Evolutionary conservation across 805 yeast species (phyloP), one percentile per base, ranked within the genome.

Genomic region (Kodamaea hsintzibuensis): DNA sequence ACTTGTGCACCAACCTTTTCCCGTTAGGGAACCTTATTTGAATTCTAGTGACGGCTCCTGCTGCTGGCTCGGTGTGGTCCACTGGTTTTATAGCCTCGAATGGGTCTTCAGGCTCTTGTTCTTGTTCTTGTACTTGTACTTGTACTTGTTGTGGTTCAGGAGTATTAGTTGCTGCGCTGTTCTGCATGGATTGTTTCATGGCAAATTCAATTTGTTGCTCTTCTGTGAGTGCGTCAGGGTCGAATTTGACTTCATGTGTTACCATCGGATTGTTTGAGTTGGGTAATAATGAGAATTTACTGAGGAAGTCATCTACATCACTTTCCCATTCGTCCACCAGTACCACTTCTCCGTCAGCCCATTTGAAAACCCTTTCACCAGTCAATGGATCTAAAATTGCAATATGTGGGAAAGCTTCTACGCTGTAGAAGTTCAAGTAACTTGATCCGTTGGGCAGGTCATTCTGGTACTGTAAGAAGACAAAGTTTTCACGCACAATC

Each of bases 311-410:
- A 42, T 83, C 80, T 3, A 89, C 82, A 49, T 89, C 90, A 40
- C 80, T 78, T 7, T 86, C 67, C 83, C 92, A 92, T 16, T 70
- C 75, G 3, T 79, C 77, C 0, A 80, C 75, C 16, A 73, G 72
- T 0, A 96, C 96, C 0, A 83, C 85, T 30, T 70, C 71, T 0
- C 81, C 82, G 45, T 76, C 79, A n/a, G 77, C 73, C 97, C 98
- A 95, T 51, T 77, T 78, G 60, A 81, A 80, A 53, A 91, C 81
- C 55, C 96, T 79, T 70, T 95, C 99, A 18, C 98, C 98, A 0
- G 99, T 95, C 67, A 92, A 83, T 1, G 99, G 98, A 64, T 95
- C 99, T 49, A 95, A 67, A 40, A 95, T 89, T 1, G 97, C 89
- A 42, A 95, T 85, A 67, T 95, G 98, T 1, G 99, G 99, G 66